These are phyloP conservation scores for Moelleriella libera DNA, from an alignment of 2,329 filamentous ascomycete species.

Conservation along the genomic window DNA sequence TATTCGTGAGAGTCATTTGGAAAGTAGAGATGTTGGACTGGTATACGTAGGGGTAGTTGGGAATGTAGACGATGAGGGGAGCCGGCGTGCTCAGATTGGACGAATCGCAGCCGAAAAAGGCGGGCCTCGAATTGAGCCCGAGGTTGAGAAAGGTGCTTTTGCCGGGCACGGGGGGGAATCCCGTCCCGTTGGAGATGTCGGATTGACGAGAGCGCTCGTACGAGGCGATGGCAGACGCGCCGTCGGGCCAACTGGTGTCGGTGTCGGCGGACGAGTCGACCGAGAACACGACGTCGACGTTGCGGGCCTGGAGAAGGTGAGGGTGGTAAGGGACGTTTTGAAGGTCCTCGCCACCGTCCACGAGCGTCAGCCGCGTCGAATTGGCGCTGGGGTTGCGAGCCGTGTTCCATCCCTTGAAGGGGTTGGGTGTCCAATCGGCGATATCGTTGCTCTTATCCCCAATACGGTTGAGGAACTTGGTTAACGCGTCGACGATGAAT, in stretches of 20 bases:
- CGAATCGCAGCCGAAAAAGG: conserved; percentile 52
- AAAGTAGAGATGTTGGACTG: conserved; percentile 72
- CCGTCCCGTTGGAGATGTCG: conserved; percentile 35
- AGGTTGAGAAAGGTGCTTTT: conserved; percentile 40
- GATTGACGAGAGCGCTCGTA: conserved; percentile 35
- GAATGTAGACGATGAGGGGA: conserved; percentile 75
- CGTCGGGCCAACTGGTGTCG: conserved; percentile 42
- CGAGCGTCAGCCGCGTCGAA: conserved; percentile 48
- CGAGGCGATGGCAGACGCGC: conserved; percentile 40
- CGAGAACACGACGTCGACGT: conserved; percentile 49
- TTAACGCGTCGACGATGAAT: conserved; percentile 29
- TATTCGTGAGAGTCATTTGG: conserved; percentile 45
- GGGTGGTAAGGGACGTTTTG: conserved; percentile 71
- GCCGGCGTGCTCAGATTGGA: conserved; percentile 34
- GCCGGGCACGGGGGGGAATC: conserved; percentile 45
- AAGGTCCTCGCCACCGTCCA: conserved; percentile 67
- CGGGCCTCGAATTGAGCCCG: conserved; percentile 42
- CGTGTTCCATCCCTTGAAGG: conserved; percentile 36
- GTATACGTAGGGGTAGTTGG: conserved; percentile 60
- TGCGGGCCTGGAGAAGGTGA: conserved; percentile 32
- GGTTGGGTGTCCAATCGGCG: conserved; percentile 53
- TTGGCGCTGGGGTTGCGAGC: conserved; percentile 26
- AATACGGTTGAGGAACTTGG: conserved; percentile 36
- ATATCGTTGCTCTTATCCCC: conserved; percentile 56
- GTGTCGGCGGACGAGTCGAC: conserved; percentile 53